Evolutionary conservation across 768 basidiomycete genomes (phyloP), one percentile per base, ranked within the genome.

Genomic region (Termitomyces sp.): DNA sequence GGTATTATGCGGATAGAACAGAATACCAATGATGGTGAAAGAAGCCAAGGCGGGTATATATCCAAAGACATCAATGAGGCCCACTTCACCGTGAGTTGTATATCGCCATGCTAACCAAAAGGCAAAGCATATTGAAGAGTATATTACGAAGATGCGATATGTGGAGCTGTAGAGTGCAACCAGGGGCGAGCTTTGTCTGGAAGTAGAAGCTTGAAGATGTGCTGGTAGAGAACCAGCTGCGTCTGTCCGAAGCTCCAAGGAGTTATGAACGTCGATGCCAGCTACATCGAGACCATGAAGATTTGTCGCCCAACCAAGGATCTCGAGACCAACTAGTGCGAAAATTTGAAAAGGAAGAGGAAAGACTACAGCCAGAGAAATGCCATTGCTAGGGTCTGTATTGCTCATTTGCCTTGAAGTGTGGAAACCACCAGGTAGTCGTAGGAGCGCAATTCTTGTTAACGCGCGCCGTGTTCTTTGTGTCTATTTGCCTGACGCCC

Each of bases 321-420:
- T 82, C 12, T 92, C 94, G 35, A 92, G 64, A 20, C 90, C 88
- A 54, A 84, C 77, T 58, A 97, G 79, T 63, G 83, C 81, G 58
- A 97, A 81, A 26, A 93, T 92, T 61, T 97, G 90, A 69, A 94
- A 98, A 0, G 97, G 96, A 1, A 99, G 80, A 12, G 97, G 96
- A 68, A 96, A 90, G 20, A 74, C 73, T 38, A 79, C 75, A 54
- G 82, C 77, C 57, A 83, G 75, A 45, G 78, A 72, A 47, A 77
- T 68, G 61, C 84, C 80, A 61, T 73, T 56, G 53, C 61, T 64
- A 36, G 63, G 47, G 49, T 65, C 47, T 46, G 62, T 50, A 30
- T 52, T 56, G 63, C 56, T 64, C 68, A 70, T 68, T 28, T 59
- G 59, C 64, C 40, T 13, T 47, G 20, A 49, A 35, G 53, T 50